Evolutionary conservation across 805 yeast genomes (phyloP).

Genomic region (Ogataea populi-albae): DNA sequence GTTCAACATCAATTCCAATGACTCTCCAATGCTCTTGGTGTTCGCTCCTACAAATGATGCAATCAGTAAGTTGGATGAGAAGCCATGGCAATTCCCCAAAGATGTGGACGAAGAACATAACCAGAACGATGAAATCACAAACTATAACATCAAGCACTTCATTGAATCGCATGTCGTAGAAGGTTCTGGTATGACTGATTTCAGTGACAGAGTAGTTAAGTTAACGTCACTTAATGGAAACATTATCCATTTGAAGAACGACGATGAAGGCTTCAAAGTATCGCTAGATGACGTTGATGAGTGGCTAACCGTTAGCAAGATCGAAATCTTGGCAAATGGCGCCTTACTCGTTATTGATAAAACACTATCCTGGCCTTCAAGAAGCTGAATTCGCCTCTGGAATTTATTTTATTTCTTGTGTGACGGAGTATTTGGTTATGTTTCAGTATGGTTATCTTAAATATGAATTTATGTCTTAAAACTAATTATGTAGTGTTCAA

Average conservation of each 20-base stretch:
- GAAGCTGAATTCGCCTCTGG: slow-evolving; percentile 9
- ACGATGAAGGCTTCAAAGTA: slow-evolving; percentile 35
- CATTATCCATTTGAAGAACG: slow-evolving; percentile 35
- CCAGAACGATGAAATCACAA: slow-evolving; percentile 47
- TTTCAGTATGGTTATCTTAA: slow-evolving; percentile 3
- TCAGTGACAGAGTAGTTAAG: slow-evolving; percentile 25
- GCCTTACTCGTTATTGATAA: slow-evolving; percentile 41
- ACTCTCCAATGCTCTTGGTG: slow-evolving; percentile 40
- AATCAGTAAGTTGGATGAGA: slow-evolving; percentile 44
- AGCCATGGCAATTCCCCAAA: slow-evolving; percentile 84
- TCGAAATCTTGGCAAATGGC: slow-evolving; percentile 43
- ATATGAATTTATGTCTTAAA: not conserved
- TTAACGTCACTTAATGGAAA: slow-evolving; percentile 35
- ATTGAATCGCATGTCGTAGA: slow-evolving; percentile 61
- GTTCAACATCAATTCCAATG: slow-evolving; percentile 22
- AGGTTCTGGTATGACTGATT: slow-evolving; percentile 21
- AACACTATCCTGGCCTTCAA: slow-evolving; percentile 37
- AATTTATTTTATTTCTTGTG: not conserved
- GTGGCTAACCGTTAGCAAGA: slow-evolving; percentile 35
- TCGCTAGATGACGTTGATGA: slow-evolving; percentile 32
- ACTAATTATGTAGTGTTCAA: not conserved
- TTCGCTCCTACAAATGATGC: slow-evolving; percentile 74
- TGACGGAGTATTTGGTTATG: slow-evolving; percentile 1
- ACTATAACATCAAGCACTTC: slow-evolving; percentile 53
- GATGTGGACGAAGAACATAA: slow-evolving; percentile 39